Evolutionary conservation across 306 rosid species (phyloP).

Genomic region (Lotus japonicus): DNA sequence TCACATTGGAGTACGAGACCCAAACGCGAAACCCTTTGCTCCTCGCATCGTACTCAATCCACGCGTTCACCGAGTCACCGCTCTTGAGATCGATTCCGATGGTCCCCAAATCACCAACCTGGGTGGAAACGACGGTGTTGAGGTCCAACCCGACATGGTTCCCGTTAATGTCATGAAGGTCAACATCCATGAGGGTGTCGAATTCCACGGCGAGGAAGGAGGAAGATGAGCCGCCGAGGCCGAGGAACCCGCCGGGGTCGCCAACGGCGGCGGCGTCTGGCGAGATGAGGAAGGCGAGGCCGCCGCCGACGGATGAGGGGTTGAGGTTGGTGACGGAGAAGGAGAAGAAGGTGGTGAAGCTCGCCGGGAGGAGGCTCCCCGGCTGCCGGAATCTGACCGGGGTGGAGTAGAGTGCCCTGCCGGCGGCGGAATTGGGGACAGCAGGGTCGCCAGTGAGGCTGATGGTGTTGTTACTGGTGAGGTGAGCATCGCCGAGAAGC

Average conservation of each 20-base stretch:
- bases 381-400: conserved; percentile 64
- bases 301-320: conserved; percentile 87
- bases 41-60: conserved; percentile 72
- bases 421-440: conserved; percentile 76
- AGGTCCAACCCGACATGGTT: conserved; percentile 88
- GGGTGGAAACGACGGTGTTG: conserved; percentile 51
- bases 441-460: conserved; percentile 65
- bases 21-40: conserved; percentile 38
- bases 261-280: conserved; percentile 48
- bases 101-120: conserved; percentile 45
- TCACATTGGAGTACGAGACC: conserved; percentile 78
- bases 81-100: conserved; percentile 68
- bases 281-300: conserved; percentile 67
- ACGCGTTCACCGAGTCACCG: conserved; percentile 59
- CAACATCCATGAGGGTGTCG: conserved; percentile 82
- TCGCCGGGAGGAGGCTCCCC: conserved; percentile 29
- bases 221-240: conserved; percentile 22
- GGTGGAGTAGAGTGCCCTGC: conserved; percentile 55
- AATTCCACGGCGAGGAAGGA: conserved; percentile 68
- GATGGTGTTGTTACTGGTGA: conserved; percentile 52
- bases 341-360: conserved; percentile 70
- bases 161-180: conserved; percentile 69
- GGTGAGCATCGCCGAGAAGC: conserved; percentile 81
- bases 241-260: conserved; percentile 57
- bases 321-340: conserved; percentile 66